Evolutionary conservation across 208 protist genomes (phyloP), one percentile per base, ranked within the genome.

Genomic region (Trypanosoma vivax): DNA sequence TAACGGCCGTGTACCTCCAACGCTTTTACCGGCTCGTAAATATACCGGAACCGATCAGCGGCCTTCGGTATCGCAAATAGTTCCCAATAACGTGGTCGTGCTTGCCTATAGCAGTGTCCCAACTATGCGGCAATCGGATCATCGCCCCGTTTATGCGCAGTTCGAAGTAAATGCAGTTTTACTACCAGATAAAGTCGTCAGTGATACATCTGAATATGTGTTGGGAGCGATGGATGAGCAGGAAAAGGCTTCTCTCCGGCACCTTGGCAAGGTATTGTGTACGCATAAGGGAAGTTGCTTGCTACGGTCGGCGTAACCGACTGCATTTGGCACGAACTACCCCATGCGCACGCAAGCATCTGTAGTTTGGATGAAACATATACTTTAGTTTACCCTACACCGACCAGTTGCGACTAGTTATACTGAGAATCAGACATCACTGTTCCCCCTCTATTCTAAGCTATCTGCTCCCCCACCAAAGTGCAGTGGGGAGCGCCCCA

Each of bases 131-230:
- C 69, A 81, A 50, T 90, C 82, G 5, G 82, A 90, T 48, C 82
- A 90, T 23, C 67, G 78, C 10, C 82, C 82, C 5, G 82, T 90
- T 33, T 72, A 64, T 19, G 73, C 77, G n/a, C 65, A 74, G 21
- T 90, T 90, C 48, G 72, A 76, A 30, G 76, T 90, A 29, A 67
- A 55, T 28, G 77, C 86, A 11, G 34, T 90, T 9, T 38, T 60
- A 2, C 28, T 89, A 55, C 37, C 29, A 16, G 59, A 75, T 5
- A 50, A 65, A 23, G 43, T 79, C 4, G 72, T 89, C 3, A 48
- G 29, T 19, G 52, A 68, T 14, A 50, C 85, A 2, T 31, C 80
- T 47, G 0, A 52, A 3, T 18, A 51, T 9, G 31, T 55, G 6
- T 16, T 34, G 25, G 39, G 50, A 35, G 1, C 6, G 18, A 25